Base-by-base conservation (phyloP, 345 rosid genomes). In the Corchorus capsularis region DNA sequence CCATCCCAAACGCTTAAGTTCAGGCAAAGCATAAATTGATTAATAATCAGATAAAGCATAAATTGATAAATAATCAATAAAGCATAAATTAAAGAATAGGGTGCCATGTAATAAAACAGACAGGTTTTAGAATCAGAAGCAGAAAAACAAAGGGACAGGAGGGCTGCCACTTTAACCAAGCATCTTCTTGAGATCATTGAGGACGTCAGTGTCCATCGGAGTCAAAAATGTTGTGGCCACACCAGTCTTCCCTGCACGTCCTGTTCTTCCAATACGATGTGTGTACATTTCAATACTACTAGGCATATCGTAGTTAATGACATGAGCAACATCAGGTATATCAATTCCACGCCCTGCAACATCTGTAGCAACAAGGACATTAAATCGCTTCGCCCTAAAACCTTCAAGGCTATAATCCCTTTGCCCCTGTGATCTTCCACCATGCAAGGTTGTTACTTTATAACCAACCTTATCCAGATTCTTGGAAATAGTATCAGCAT, bases 171-270 rank as follows among this genome's bases (percentile, higher is more conserved):
- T 96, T 87, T 93, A 96, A 79, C 86, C 84, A 79, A 96, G 98
- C 99, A 93, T 93, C 88, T 93, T 97, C 89, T 91, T 96, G 69
- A 93, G 92, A 89, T 96, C 99, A 80, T 93, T 93, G 78, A 93
- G 92, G 53, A 96, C 98, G 43, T 96, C 94, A 1, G 86, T 73
- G 78, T 96, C 99, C 0, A 86, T 86, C 5, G 90, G 80, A 66
- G 99, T 93, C 83, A 95, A 80, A 87, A 96, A 96, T 53, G 98
- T 93, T 12, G 98, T 90, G 35, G 99, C 97, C 77, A 91, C 83
- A 83, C 98, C 98, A 4, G 93, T 93, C 84, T 96, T 96, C 64
- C 97, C 98, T 53, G 98, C 99, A 84, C 96, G 97, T 9, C 96
- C 98, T 16, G 97, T 96, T 86, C 98, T 89, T 60, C 99, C 97